Conservation (phyloP, 495 filamentous ascomycete species). For the Halenospora varia region DNA sequence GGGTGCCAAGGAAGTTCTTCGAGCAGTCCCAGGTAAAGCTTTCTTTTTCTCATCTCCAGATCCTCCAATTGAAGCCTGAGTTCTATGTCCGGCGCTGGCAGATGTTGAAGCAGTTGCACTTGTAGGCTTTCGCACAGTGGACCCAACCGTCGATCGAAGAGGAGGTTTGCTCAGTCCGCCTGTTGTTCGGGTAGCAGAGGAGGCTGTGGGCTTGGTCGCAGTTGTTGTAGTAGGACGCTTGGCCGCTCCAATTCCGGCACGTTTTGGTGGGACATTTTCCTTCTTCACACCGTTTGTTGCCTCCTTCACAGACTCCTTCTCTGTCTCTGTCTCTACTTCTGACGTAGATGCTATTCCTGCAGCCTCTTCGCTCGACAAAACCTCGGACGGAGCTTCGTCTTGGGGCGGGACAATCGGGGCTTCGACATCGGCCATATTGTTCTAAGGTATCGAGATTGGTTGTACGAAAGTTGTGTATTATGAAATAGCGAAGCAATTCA, state of each 20-base stretch:
- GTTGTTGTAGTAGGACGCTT: conserved; percentile 8
- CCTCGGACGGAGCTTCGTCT: conserved; percentile 14
- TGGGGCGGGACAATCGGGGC: conserved; percentile 10
- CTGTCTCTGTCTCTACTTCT: conserved; percentile 24
- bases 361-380: conserved; percentile 16
- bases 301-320: conserved; percentile 15
- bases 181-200: conserved; percentile 20
- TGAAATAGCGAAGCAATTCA: not conserved
- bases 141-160: conserved; percentile 18
- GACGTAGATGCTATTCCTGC: conserved; percentile 14
- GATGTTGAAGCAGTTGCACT: conserved; percentile 24
- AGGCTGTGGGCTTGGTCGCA: conserved; percentile 16
- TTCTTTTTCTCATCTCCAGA: conserved; percentile 29
- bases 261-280: conserved; percentile 24
- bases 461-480: not conserved
- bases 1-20: conserved; percentile 28
- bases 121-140: conserved; percentile 21
- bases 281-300: conserved; percentile 25
- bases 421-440: conserved; percentile 25
- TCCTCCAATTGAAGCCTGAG: conserved; percentile 19
- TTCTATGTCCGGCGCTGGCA: conserved; percentile 21
- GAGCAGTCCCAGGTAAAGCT: conserved; percentile 17
- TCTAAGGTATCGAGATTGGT: not conserved
- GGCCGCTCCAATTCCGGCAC: not conserved
- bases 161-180: conserved; percentile 29